Base-by-base conservation (phyloP, 257 asterid species). In the Lantana camara region DNA sequence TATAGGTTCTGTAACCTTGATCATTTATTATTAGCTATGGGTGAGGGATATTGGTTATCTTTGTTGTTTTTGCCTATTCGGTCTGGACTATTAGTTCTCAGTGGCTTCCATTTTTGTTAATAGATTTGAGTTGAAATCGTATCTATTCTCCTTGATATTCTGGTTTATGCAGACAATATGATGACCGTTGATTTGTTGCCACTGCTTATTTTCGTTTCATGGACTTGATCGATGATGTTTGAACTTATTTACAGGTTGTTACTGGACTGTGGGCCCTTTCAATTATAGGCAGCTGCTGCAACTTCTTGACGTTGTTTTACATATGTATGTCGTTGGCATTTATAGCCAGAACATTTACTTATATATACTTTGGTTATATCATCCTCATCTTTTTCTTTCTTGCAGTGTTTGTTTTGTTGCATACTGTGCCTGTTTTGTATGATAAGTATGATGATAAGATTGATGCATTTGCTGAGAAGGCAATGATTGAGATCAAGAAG, bases 381-480 rank as follows among this genome's bases (percentile, higher is more conserved):
- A 2, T 7, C 32, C 24, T 42, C 2, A 41, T 14, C 6, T 64
- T 17, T 16, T 4, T 15, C 17, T 30, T 50, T 21, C 71, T 15
- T 57, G 13, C 80, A 94, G 99, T 66, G 12, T 83, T 90, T 41
- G 91, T 94, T 37, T 62, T 88, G 67, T 79, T 94, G 77, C 95
- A 72, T 81, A 82, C 95, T 0, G 68, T 90, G 57, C 99, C 99
- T 24, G 86, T 90, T 16, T 66, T 94, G 46, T 94, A 84, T 22
- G 97, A 94, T 79, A 93, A 85, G 68, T 93, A 87, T 3, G 96
- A 85, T 10, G 95, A 87, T 47, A 80, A 87, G 80, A 74, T 93
- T 1, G 97, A 93, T 73, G 79, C 87, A 19, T 69, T 71, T 30
- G 92, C 88, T 0, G 95, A 90, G 79, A 88, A 84, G 67, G 99